Evolutionary conservation across 352 stramenopile genomes (phyloP).

Genomic region (Pythium myriotylum): DNA sequence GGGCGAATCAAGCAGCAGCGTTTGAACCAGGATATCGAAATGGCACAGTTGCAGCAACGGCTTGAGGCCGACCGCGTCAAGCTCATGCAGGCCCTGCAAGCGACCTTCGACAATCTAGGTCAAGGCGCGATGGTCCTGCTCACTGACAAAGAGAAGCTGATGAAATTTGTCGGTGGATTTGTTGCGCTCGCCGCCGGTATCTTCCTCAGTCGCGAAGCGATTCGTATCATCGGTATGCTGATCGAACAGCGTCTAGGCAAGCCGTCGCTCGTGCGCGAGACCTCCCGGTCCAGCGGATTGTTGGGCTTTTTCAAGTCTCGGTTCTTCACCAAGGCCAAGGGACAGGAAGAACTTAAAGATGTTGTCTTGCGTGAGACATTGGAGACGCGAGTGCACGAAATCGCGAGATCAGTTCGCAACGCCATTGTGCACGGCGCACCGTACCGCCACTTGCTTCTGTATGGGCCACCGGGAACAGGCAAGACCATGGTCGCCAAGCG

Average conservation of each 20-base stretch:
- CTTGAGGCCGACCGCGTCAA: constrained; percentile 69
- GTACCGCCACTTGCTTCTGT: constrained; percentile 84
- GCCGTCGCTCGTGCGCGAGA: constrained; percentile 72
- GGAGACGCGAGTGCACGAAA: constrained; percentile 66
- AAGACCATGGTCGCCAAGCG: constrained; percentile 91
- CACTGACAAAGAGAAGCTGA: constrained; percentile 61
- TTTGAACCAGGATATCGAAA: constrained; percentile 74
- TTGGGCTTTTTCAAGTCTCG: constrained; percentile 44
- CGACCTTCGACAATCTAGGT: constrained; percentile 73
- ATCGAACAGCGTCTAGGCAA: constrained; percentile 72
- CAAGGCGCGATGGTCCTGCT: constrained; percentile 54
- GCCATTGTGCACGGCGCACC: constrained; percentile 62
- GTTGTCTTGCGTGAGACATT: constrained; percentile 57
- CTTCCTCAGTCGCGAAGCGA: constrained; percentile 62
- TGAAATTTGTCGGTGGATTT: constrained; percentile 59
- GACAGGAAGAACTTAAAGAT: constrained; percentile 51
- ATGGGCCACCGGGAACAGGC: constrained; percentile 81
- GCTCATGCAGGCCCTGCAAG: constrained; percentile 63
- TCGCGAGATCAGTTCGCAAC: constrained; percentile 64
- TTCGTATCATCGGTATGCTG: constrained; percentile 59
- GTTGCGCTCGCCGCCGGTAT: constrained; percentile 58
- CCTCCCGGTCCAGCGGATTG: constrained; percentile 50
- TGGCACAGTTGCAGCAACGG: constrained; percentile 56
- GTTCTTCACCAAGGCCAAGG: constrained; percentile 31
- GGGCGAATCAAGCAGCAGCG: constrained; percentile 71